Conservation (phyloP, 2,329 filamentous ascomycete species). For the Aspergillus texensis region DNA sequence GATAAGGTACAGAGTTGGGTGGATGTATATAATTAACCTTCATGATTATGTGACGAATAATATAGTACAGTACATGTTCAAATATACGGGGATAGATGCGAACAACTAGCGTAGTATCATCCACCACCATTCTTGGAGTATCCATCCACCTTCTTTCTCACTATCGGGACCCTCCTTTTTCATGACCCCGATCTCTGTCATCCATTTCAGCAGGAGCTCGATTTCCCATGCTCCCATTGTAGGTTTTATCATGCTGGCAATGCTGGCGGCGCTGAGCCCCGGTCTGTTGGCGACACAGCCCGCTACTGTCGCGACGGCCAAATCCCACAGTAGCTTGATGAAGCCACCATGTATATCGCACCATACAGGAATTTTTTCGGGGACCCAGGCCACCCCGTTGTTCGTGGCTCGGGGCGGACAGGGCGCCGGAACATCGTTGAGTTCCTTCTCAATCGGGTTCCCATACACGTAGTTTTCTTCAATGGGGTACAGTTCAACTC, state of each 20-base stretch:
- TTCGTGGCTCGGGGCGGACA: conserved; percentile 18
- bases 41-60: not conserved
- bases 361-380: conserved; percentile 49
- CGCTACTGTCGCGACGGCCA: conserved; percentile 44
- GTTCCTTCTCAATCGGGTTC: conserved; percentile 35
- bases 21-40: not conserved
- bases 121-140: conserved; percentile 47
- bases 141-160: conserved; percentile 30
- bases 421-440: conserved; percentile 29
- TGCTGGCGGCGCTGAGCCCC: conserved; percentile 37
- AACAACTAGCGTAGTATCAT: conserved; percentile 26
- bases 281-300: conserved; percentile 46
- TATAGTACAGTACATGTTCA: not conserved
- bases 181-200: conserved; percentile 32
- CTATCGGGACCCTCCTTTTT: conserved; percentile 11
- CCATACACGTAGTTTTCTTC: conserved; percentile 42
- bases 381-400: conserved; percentile 7
- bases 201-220: conserved; percentile 44
- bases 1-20: not conserved
- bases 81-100: not conserved
- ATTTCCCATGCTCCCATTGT: conserved; percentile 48
- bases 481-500: conserved; percentile 42
- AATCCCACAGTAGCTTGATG: conserved; percentile 44
- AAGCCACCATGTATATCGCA: conserved; percentile 50
- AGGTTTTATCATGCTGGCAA: conserved; percentile 43